phyloP scores from a whole-genome alignment of 139 green algal genomes.

The Micractinium conductrix region DNA sequence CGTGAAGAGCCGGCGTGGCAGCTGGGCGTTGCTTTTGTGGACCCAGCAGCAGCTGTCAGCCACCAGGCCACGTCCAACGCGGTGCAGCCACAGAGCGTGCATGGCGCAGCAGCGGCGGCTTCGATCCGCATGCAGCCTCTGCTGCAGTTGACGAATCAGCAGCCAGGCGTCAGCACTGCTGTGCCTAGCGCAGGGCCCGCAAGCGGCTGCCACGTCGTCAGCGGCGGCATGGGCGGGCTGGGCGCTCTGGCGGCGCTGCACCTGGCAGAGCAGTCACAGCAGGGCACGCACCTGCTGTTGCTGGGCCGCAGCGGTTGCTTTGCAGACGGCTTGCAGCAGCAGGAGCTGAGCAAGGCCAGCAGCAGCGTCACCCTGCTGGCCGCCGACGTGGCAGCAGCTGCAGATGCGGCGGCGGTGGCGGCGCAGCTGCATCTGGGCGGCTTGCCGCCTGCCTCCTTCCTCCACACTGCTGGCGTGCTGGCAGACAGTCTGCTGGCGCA shows the following conservation, averaged over 20 bases:
- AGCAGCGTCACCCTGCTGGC: neutral
- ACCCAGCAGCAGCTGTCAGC: neutral
- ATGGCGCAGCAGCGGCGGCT: neutral
- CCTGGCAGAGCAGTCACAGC: constrained; percentile 47
- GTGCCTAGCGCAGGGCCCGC: neutral
- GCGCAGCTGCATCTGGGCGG: neutral
- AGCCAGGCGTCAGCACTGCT: neutral
- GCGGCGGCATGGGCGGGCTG: constrained; percentile 56
- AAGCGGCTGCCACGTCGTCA: constrained; percentile 77
- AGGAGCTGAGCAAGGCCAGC: neutral
- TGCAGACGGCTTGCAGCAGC: neutral
- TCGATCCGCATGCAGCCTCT: neutral
- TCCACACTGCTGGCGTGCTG: constrained; percentile 77
- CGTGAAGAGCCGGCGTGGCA: constrained; percentile 19
- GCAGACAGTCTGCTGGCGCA: constrained; percentile 69
- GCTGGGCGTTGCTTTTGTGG: neutral
- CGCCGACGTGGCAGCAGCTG: neutral
- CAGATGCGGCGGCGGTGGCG: neutral
- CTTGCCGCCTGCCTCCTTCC: constrained; percentile 12
- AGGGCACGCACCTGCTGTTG: constrained; percentile 29
- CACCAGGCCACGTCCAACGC: too few species aligned
- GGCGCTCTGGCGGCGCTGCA: constrained; percentile 69
- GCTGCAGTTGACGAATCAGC: neutral
- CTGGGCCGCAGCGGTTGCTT: constrained; percentile 18
- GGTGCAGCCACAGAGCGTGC: too few species aligned